phyloP scores from a whole-genome alignment of 1,139 yeast genomes.

The Suhomyces atakaporum region DNA sequence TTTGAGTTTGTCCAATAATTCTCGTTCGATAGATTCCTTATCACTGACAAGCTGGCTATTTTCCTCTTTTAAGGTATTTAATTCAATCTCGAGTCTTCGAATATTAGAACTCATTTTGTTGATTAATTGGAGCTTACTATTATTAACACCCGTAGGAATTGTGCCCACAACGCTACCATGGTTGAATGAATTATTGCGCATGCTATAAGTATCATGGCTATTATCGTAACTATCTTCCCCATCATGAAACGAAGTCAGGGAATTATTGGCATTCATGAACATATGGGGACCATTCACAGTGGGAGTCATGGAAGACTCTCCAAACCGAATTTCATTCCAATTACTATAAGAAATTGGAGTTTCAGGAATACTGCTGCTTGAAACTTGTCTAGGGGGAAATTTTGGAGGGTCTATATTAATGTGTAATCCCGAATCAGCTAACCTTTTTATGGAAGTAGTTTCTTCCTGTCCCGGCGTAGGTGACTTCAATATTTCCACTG shows the following conservation, averaged over 20 bases:
- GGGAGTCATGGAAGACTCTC: conserved; percentile 31
- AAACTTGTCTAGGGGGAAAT: conserved; percentile 6
- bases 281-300: conserved; percentile 26
- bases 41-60: conserved; percentile 53
- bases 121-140: conserved; percentile 55
- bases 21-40: conserved; percentile 68
- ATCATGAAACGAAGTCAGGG: conserved; percentile 13
- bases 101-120: conserved; percentile 75
- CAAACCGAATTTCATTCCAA: conserved; percentile 28
- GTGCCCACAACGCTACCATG: conserved; percentile 17
- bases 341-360: conserved; percentile 8
- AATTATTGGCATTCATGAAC: conserved; percentile 16
- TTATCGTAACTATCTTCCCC: conserved; percentile 9
- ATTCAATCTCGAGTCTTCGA: conserved; percentile 77
- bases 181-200: conserved; percentile 7
- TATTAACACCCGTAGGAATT: conserved; percentile 19
- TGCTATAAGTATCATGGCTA: conserved; percentile 3
- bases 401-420: conserved; percentile 19
- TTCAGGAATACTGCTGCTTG: conserved; percentile 10
- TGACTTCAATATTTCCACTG: conserved; percentile 11
- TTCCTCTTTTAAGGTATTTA: conserved; percentile 66
- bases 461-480: conserved; percentile 3
- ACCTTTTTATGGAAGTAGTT: conserved; percentile 2
- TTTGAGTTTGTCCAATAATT: conserved; percentile 48
- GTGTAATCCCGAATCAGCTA: conserved; percentile 16